phyloP scores from a whole-genome alignment of 768 basidiomycete species.

The Auricularia sp. region DNA sequence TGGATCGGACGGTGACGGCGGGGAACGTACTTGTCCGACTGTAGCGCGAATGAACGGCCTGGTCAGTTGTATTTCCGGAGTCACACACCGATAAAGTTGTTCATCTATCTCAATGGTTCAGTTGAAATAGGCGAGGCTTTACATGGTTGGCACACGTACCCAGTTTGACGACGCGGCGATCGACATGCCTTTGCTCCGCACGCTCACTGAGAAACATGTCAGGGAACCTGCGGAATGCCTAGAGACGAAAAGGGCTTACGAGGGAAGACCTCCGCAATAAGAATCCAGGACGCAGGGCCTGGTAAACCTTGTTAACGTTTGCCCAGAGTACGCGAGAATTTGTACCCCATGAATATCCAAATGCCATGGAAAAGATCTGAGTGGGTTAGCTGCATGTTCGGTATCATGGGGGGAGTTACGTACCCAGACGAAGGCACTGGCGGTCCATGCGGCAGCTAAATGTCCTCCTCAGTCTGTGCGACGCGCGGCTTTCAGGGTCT shows the following conservation, averaged over 20 bases:
- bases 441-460: slow-evolving; percentile 67
- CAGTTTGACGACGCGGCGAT: slow-evolving; percentile 71
- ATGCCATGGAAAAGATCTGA: slow-evolving; percentile 55
- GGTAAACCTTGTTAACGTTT: too few relatives aligned
- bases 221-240: neutral
- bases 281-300: slow-evolving; percentile 66
- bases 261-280: slow-evolving; percentile 67
- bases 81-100: slow-evolving; percentile 59
- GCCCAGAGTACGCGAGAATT: too few relatives aligned
- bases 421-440: slow-evolving; percentile 56
- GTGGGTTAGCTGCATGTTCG: too few relatives aligned
- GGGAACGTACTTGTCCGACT: slow-evolving; percentile 7
- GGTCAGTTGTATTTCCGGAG: neutral
- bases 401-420: too few relatives aligned
- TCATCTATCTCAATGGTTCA: slow-evolving; percentile 38
- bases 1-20: slow-evolving; percentile 6
- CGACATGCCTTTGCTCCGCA: slow-evolving; percentile 66
- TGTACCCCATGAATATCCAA: slow-evolving; percentile 67
- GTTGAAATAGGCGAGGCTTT: neutral
- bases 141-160: slow-evolving; percentile 26
- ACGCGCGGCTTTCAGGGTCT: too few relatives aligned
- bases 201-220: slow-evolving; percentile 33
- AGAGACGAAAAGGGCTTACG: slow-evolving; percentile 2
- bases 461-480: too few relatives aligned
- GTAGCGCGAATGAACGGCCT: neutral